phyloP scores from a whole-genome alignment of 768 basidiomycete genomes.

The Scleroderma bovista region DNA sequence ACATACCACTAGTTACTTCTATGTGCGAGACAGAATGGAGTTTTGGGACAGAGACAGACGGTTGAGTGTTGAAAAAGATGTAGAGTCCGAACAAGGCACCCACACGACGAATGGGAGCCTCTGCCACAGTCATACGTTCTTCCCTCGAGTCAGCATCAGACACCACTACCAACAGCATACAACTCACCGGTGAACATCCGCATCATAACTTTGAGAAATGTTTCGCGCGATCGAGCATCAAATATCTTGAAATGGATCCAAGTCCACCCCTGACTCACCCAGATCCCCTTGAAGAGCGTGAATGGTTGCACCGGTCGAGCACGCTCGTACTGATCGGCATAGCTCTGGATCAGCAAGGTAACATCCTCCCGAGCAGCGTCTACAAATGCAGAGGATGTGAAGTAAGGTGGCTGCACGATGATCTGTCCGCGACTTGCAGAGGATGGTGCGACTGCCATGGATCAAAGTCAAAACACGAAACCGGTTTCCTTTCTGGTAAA shows the following conservation, averaged over 20 bases:
- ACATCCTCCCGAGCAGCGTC: constrained; percentile 62
- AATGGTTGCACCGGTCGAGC: constrained; percentile 46
- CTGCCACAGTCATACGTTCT: constrained; percentile 52
- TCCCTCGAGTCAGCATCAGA: background rate
- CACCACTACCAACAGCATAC: background rate
- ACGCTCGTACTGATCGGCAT: constrained; percentile 42
- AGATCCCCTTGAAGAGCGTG: constrained; percentile 62
- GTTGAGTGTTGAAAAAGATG: constrained; percentile 66
- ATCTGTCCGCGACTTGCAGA: constrained; percentile 56
- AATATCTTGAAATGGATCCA: constrained; percentile 74
- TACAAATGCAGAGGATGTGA: constrained; percentile 73
- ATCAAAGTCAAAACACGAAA: background rate
- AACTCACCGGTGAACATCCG: constrained; percentile 64
- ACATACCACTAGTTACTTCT: constrained; percentile 53
- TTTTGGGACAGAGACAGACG: constrained; percentile 44
- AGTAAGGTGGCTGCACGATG: constrained; percentile 68
- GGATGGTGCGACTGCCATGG: constrained; percentile 44
- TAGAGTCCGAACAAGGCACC: constrained; percentile 67
- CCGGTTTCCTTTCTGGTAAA: constrained; percentile 18
- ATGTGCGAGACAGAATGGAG: constrained; percentile 50
- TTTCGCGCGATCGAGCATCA: constrained; percentile 58
- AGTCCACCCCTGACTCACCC: constrained; percentile 64
- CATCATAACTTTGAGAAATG: constrained; percentile 52
- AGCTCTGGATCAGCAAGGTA: constrained; percentile 44
- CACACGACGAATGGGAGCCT: constrained; percentile 49